Evolutionary conservation across 2,329 filamentous ascomycete genomes (phyloP), one percentile per base, ranked within the genome.

Genomic region (Fusarium anguioides): DNA sequence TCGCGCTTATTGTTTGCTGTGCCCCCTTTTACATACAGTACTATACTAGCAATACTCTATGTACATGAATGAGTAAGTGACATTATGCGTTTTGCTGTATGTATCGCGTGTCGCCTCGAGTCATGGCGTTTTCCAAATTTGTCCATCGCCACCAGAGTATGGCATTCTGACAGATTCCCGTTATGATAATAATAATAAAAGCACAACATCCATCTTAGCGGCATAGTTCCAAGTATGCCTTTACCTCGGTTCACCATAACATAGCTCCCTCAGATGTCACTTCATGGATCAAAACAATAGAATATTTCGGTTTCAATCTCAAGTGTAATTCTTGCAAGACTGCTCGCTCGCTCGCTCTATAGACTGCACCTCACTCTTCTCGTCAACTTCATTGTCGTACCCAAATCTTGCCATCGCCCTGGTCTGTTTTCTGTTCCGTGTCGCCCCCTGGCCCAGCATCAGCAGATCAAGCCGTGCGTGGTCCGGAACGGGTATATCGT

Each of bases 401-500:
- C 64, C 51, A 37, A 31, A 41, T 65, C 59, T 52, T 55, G 21
- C 46, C 37, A 46, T 31, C 46, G 36, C 57, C 33, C 31, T 47
- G 17, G 20, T 44, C 47, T 60, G 26, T 42, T 40, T 45, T 36
- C 24, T 56, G 45, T 48, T 27, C 48, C 35, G 10, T n/a, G 15
- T 36, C 26, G 39, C 47, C 42, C 24, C 24, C 50, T 45, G 53
- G 54, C 49, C 48, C 60, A 29, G 27, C 27, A 47, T 47, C 51
- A 50, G 60, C 60, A 73, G 52, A 53, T 60, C 48, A 58, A 48
- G 36, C 46, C 61, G 59, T 61, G 39, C 60, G 49, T 61, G 59
- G 48, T 61, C 51, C 58, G 56, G 58, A 59, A 55, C 56, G 70
- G 70, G 66, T 71, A 72, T 72, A 72, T 72, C 70, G 52, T 72